Evolutionary conservation across 2,329 filamentous ascomycete species (phyloP).

Genomic region (Pseudogymnoascus sp.): DNA sequence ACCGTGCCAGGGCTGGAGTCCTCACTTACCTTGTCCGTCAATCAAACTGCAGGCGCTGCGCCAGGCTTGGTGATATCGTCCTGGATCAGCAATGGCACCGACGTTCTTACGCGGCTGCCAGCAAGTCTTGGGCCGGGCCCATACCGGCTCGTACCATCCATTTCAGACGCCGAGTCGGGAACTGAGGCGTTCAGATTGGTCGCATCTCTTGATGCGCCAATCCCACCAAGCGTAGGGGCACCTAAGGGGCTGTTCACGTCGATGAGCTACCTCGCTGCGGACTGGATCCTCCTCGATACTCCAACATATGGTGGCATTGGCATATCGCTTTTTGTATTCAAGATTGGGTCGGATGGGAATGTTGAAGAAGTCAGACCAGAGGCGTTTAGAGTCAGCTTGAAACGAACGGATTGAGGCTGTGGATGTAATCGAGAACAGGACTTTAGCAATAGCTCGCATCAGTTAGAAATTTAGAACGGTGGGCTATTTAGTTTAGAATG

Average conservation of each 20-base stretch:
- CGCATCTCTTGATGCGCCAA: neutral
- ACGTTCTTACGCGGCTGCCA: constrained; percentile 21
- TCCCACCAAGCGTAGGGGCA: neutral
- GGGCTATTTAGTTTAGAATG: neutral
- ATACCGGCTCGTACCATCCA: neutral
- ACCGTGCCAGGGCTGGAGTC: constrained; percentile 21
- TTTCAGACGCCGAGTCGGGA: neutral
- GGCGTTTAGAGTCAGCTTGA: neutral
- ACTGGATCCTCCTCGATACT: neutral
- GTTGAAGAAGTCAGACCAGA: neutral
- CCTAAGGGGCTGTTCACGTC: neutral
- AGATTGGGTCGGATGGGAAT: neutral
- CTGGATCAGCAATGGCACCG: constrained; percentile 29
- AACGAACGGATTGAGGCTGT: neutral
- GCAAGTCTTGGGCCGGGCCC: neutral
- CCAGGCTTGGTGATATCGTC: constrained; percentile 26
- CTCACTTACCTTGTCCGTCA: constrained; percentile 21
- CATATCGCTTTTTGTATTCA: neutral
- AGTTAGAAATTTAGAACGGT: neutral
- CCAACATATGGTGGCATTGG: constrained; percentile 5
- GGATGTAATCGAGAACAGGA: neutral
- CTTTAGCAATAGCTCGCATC: neutral
- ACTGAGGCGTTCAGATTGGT: neutral
- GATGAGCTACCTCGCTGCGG: neutral
- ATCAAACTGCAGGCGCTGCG: constrained; percentile 15